phyloP scores from a whole-genome alignment of 257 asterid species.

The Nicotiana sylvestris region DNA sequence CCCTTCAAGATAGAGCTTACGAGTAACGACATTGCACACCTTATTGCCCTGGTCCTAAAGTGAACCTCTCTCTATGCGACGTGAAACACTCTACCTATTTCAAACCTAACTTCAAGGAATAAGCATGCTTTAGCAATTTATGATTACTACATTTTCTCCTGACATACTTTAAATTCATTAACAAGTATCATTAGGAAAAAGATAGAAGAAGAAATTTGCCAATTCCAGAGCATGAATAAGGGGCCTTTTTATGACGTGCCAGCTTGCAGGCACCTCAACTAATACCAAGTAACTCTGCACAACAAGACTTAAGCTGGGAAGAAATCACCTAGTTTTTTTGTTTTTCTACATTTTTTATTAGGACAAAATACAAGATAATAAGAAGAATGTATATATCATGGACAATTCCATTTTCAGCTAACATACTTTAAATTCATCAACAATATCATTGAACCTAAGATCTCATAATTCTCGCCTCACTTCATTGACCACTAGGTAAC shows the following conservation, averaged over 20 bases:
- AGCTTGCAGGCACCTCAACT: no score
- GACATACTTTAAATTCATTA: not conserved
- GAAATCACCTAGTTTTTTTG: no score
- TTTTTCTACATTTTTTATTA: no score
- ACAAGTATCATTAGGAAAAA: not conserved
- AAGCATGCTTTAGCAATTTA: not conserved
- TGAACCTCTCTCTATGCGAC: not conserved
- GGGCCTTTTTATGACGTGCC: not conserved
- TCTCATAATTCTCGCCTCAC: no score
- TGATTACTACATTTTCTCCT: not conserved
- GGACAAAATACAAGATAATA: no score
- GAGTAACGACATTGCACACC: not conserved
- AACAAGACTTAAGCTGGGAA: no score
- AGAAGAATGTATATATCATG: no score
- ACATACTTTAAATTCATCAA: no score
- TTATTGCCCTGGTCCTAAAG: not conserved
- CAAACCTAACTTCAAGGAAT: not conserved
- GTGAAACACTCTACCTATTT: not conserved
- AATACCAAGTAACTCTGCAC: no score
- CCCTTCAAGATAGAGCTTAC: not conserved
- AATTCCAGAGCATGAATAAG: constrained; percentile 49
- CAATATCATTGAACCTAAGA: no score
- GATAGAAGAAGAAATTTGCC: constrained; percentile 23
- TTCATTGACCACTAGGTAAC: no score
- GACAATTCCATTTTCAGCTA: no score